Evolutionary conservation across 2,329 filamentous ascomycete species (phyloP).

Genomic region (Paecilomyces fulvus): DNA sequence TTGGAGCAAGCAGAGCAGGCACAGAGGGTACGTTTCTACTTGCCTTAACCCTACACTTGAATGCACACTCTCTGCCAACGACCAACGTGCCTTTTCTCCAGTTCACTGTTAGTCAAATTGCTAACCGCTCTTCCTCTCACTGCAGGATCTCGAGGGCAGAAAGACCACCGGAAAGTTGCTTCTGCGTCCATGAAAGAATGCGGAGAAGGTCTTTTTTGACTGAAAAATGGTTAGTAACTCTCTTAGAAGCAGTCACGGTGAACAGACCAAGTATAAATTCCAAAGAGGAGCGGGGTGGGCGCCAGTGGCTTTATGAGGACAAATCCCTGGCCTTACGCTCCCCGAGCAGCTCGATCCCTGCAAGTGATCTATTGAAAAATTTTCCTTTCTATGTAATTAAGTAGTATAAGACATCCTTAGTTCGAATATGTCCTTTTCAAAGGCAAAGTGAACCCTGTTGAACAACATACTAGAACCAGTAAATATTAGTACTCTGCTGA

Average conservation of each 20-base stretch:
- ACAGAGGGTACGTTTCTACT: conserved; percentile 43
- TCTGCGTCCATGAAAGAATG: conserved; percentile 52
- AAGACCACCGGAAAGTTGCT: conserved; percentile 80
- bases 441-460: too few species aligned
- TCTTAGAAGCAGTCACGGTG: background rate
- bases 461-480: too few species aligned
- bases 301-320: conserved; percentile 5
- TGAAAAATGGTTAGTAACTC: background rate
- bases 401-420: background rate
- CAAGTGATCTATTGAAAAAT: too few species aligned
- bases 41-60: background rate
- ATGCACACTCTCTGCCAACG: too few species aligned
- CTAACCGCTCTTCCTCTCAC: background rate
- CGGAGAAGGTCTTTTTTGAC: too few species aligned
- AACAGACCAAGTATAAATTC: background rate
- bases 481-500: background rate
- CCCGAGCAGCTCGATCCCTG: too few species aligned
- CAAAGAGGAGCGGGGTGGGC: background rate
- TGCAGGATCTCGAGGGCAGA: conserved; percentile 65
- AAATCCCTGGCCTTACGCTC: too few species aligned
- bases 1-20: conserved; percentile 64
- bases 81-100: background rate
- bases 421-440: background rate
- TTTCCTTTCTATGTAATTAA: background rate
- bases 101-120: background rate